Base-by-base conservation (phyloP, 768 basidiomycete genomes). In the Lactarius psammicola region DNA sequence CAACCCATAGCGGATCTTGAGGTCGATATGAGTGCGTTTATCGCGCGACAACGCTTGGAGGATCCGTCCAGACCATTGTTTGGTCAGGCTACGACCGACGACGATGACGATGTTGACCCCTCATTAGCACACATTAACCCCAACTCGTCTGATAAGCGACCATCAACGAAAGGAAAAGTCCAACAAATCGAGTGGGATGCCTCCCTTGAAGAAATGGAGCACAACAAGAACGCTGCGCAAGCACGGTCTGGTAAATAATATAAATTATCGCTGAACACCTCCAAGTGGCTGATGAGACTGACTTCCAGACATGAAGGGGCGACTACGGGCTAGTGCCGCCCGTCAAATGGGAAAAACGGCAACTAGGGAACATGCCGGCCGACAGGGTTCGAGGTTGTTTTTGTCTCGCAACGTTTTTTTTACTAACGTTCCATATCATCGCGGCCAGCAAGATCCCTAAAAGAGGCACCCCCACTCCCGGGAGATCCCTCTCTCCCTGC, bases 221-320 rank as follows among this genome's bases (percentile, higher is more conserved):
- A 83, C 26, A 90, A 91, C 67, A 93, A 92, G 71, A 82, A 82
- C 2, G 81, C 83, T 6, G 90, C 90, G 0, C 90, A 92, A 65
- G 91, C 92, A 15, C 83, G 82, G 28, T 80, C 89, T 81, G 92
- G 92, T 90, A 60, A 53, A 79, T 71, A 7, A 20, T 46, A 11
- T 36, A 44, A 26, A n/a, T 3, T 44, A 17, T 13, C 20, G 0
- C 20, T 4, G 28, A 17, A 49, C 26, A 38, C 38, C 18, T 61
- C n/a, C 62, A 18, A 26, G 40, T 33, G 9, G 2, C n/a, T 55
- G 49, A 36, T 30, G 38, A 36, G 5, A 15, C 36, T 51, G n/a
- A 46, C 23, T 23, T 36, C 28, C 61, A 77, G 76, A 76, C 42
- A 36, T 77, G 51, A 77, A 77, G 54, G 68, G 67, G 11, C 71